Base-by-base conservation (phyloP, 1,139 yeast genomes). In the Yamadazyma sp. region DNA sequence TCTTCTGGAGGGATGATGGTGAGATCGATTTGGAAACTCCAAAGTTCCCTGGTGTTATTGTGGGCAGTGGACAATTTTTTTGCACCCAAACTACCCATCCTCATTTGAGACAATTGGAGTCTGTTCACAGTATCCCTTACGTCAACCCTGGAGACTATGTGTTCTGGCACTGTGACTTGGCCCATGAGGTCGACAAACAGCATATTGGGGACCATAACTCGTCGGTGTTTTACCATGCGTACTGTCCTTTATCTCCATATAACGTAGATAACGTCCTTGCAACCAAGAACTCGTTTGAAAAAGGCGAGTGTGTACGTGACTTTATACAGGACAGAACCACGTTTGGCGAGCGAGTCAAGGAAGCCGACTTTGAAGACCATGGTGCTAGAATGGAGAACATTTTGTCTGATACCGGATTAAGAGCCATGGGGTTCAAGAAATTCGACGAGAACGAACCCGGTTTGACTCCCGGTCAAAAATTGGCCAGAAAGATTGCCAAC, bases 91-190 rank as follows among this genome's bases (percentile, higher is more conserved):
- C 50, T 1, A 46, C 54, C 21, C 60, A 56, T 39, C 68, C 64
- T 8, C 67, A 63, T 31, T 48, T 67, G 28, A 41, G 53, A 12
- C 61, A 54, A 17, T 40, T 46, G 2, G 51, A 51, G 21, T 44
- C 60, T 10, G 56, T 62, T 44, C 53, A 56, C 10, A 54, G 60
- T 9, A 58, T 66, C 33, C 71, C 73, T 3, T 48, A 56, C 28
- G 72, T 65, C 7, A 45, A 57, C 8, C 57, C 64, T 22, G 72
- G 73, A 2, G 76, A 73, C 45, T 67, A 59, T 45, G 76, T 74
- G 0, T 68, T 66, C 37, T 75, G 80, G 80, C 80, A 75, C 50
- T 59, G 68, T 41, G 80, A 74, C 46, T 39, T 63, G 29, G 59
- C 67, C 18, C 79, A 74, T 51, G 70, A 70, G n/a, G 78, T 73